phyloP scores from a whole-genome alignment of 2,329 filamentous ascomycete species.

The Fusarium devonianum region DNA sequence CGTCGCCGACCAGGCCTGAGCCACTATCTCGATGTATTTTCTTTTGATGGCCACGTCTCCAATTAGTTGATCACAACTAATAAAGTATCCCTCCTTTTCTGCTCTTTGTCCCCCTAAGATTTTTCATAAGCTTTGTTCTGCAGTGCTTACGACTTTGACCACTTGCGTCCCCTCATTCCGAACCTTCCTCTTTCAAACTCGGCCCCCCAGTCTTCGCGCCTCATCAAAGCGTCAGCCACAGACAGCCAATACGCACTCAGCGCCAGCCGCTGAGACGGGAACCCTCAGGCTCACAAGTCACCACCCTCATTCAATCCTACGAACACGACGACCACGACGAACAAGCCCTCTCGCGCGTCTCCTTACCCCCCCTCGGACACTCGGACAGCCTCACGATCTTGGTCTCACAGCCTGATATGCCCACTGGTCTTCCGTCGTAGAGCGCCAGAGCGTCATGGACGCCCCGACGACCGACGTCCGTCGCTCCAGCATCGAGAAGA shows the following conservation, averaged over 20 bases:
- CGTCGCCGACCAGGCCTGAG: constrained; percentile 1
- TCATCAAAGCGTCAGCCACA: constrained; percentile 28
- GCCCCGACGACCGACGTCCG: constrained; percentile 39
- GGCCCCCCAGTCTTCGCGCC: constrained; percentile 27
- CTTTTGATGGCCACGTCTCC: background rate
- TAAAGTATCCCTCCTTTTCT: background rate
- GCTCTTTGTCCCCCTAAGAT: background rate
- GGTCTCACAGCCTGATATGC: constrained; percentile 36
- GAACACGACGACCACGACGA: constrained; percentile 1
- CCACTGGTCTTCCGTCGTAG: constrained; percentile 28
- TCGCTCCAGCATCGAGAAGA: constrained; percentile 48
- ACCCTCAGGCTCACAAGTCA: constrained; percentile 10
- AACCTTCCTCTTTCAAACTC: constrained; percentile 11
- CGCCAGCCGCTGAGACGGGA: background rate
- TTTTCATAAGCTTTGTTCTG: constrained; percentile 5
- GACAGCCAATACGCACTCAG: constrained; percentile 6
- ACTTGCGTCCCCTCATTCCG: background rate
- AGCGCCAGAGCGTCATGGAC: constrained; percentile 45
- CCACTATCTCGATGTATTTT: background rate
- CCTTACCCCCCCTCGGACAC: background rate
- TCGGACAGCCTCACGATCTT: constrained; percentile 3
- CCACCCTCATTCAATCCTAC: constrained; percentile 18
- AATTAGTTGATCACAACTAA: background rate
- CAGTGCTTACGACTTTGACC: constrained; percentile 18
- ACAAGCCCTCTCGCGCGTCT: background rate